Evolutionary conservation across 352 stramenopile species (phyloP), one percentile per base, ranked within the genome.

Genomic region (Globisporangium parvum): DNA sequence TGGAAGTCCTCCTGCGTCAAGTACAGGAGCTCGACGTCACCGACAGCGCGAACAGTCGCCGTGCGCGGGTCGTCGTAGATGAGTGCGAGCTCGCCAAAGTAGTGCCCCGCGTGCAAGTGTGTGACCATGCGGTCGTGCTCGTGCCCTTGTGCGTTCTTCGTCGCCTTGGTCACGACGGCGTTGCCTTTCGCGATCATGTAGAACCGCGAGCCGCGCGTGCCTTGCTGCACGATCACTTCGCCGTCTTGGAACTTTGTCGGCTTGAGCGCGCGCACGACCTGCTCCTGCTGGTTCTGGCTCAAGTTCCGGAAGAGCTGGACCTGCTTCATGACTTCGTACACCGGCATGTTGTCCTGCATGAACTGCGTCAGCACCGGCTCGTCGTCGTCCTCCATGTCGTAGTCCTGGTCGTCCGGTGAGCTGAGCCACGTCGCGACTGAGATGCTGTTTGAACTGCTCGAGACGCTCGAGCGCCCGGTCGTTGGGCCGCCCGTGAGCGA

Each of bases 61-160:
- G 80, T 91, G 18, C 90, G 86, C 12, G 86, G 86, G 60, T 97
- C 88, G 53, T 95, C 82, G 58, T 96, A 92, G 54, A 98, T 94
- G 24, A 98, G 71, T 5, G 92, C 88, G 12, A 94, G 67, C 63
- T 98, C 92, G 11, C 92, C 92, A 67, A 98, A 98, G 71, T 97
- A 98, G 53, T 94, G 85, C 3, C 91, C 88, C n/a, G 84, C 85
- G 53, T 95, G 80, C 49, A 96, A 51, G 59, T 95, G 80, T 48
- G 87, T 96, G 37, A 96, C 70, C 85, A 95, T 92, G 26, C 82
- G 79, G 35, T 95, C 85, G 51, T 87, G 73, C 2, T 81, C 76
- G 9, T 77, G 62, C 26, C 59, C 65, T 23, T 70, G 57, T 39
- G 53, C 62, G 8, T 23, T 26, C 40, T 66, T 71, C 6, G 81